These are phyloP conservation scores for Przewalskia tangutica DNA, from an alignment of 257 asterid species.

Conservation along the genomic window DNA sequence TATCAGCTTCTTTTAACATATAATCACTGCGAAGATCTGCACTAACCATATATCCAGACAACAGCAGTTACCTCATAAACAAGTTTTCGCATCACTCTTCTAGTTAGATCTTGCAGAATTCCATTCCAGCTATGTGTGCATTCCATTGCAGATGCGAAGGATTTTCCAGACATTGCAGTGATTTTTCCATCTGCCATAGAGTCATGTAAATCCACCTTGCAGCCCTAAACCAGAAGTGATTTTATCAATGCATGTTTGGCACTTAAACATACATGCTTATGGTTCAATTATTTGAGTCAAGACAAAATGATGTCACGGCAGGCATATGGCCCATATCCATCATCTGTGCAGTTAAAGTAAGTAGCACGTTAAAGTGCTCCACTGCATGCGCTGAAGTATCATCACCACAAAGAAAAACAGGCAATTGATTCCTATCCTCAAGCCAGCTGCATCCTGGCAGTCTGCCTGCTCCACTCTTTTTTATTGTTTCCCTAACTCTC, in stretches of 20 bases:
- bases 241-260: background rate
- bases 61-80: constrained; percentile 62
- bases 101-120: constrained; percentile 83
- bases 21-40: constrained; percentile 50
- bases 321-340: constrained; percentile 1
- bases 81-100: constrained; percentile 56
- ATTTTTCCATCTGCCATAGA: constrained; percentile 58
- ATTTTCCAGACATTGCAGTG: constrained; percentile 56
- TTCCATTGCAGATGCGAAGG: constrained; percentile 55
- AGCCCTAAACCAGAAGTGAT: constrained; percentile 24
- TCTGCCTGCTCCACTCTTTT: constrained; percentile 20
- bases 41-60: constrained; percentile 47
- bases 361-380: background rate
- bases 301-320: background rate
- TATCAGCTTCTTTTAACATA: constrained; percentile 58
- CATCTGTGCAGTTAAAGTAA: constrained; percentile 17
- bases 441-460: constrained; percentile 46
- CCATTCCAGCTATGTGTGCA: constrained; percentile 73
- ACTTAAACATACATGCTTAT: background rate
- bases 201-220: constrained; percentile 49
- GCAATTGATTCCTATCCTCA: constrained; percentile 20
- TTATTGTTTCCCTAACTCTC: constrained; percentile 18
- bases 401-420: constrained; percentile 19
- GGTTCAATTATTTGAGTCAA: constrained; percentile 1
- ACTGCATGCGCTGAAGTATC: background rate